These are phyloP conservation scores for Sugiyamaella floridensis DNA, from an alignment of 805 yeast species.

Conservation along the genomic window DNA sequence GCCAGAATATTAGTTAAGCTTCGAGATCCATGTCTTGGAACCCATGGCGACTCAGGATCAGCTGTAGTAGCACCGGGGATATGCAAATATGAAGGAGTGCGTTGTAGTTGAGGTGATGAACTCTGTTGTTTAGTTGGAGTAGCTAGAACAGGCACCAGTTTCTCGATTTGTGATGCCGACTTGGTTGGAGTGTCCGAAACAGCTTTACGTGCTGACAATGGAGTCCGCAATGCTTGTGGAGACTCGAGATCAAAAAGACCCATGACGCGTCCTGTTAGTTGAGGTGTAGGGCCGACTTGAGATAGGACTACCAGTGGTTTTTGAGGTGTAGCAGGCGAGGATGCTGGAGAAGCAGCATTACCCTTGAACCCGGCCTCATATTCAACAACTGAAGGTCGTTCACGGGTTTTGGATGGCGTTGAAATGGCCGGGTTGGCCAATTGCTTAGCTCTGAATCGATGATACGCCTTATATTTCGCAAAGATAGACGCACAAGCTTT, in stretches of 20 bases:
- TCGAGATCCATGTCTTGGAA: constrained; percentile 26
- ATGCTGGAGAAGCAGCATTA: constrained; percentile 1
- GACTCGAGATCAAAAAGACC: constrained; percentile 56
- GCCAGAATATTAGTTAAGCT: constrained; percentile 42
- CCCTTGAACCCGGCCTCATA: background rate
- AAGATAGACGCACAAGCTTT: constrained; percentile 29
- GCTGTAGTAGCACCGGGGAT: background rate
- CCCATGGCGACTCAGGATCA: constrained; percentile 25
- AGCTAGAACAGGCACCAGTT: background rate
- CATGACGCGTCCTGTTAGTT: constrained; percentile 66
- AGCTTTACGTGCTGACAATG: too few species aligned
- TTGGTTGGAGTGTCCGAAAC: constrained; percentile 7
- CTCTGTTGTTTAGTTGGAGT: background rate
- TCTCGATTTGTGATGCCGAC: too few species aligned
- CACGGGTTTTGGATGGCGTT: background rate
- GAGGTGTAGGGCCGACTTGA: constrained; percentile 83
- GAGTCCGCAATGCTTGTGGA: background rate
- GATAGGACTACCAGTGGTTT: constrained; percentile 7
- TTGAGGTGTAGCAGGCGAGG: constrained; percentile 4
- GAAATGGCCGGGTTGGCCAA: background rate
- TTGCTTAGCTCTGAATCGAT: constrained; percentile 4
- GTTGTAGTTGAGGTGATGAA: background rate
- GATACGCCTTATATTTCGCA: constrained; percentile 20
- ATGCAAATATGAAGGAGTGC: constrained; percentile 13
- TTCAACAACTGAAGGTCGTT: background rate